A percentile compares a stretch with the other conserved stretches of the same genome.
phyloP scores from a whole-genome alignment of 2,329 filamentous ascomycete genomes.

The Bipolaris cookei region DNA sequence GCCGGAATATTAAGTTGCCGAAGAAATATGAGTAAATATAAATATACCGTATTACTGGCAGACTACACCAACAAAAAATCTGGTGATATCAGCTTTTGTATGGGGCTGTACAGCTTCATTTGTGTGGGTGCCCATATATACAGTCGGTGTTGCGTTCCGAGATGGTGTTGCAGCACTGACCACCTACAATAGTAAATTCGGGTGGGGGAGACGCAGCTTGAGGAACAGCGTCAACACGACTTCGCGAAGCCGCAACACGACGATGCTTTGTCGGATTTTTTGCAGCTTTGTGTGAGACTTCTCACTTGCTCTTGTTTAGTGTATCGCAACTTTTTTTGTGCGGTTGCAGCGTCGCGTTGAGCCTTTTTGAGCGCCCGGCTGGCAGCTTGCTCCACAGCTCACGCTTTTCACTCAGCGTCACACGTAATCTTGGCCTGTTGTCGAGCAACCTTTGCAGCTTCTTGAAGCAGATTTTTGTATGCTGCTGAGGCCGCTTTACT shows the following conservation, averaged over 20 bases:
- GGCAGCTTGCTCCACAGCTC: background rate
- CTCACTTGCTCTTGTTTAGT: background rate
- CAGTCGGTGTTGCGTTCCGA: no score
- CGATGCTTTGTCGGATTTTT: background rate
- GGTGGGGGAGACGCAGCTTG: background rate
- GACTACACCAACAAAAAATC: no score
- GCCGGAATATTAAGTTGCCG: no score
- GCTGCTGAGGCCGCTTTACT: background rate
- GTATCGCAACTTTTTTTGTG: background rate
- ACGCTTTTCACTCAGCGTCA: background rate
- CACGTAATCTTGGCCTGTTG: background rate
- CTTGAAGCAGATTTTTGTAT: background rate
- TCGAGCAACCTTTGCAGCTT: background rate
- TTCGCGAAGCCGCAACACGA: background rate
- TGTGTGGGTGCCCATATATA: no score
- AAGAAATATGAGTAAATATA: no score
- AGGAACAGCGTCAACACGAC: background rate
- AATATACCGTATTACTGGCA: no score
- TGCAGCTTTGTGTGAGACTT: background rate
- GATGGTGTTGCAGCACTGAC: no score
- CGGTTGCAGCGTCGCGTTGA: background rate
- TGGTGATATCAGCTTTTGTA: no score
- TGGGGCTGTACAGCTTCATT: no score
- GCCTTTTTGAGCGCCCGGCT: no score
- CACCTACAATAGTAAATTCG: no score